Evolutionary conservation across 2,329 filamentous ascomycete species (phyloP), one percentile per base, ranked within the genome.

Genomic region (Sphaceloma murrayae): DNA sequence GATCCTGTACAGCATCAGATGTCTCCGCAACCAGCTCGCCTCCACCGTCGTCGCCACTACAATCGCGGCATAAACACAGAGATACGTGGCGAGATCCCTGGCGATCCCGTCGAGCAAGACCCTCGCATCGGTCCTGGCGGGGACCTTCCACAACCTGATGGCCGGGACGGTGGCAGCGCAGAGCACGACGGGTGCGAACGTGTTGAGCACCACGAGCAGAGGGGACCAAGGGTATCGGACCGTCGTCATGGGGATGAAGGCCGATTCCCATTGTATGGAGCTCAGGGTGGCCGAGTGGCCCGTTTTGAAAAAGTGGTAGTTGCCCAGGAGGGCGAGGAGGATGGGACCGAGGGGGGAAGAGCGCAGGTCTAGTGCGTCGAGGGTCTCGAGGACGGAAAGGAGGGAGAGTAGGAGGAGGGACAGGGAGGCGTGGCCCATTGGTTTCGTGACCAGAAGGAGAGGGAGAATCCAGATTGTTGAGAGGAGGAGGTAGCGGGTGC

Each of bases 291-390:
- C 89, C 64, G 96, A 89, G 63, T 98, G 91, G 49, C 91, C 91
- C 0, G 91, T 98, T 60, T 94, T 95, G 77, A 98, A 98, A 69
- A 80, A 98, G 68, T 95, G 81, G 64, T 89, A 94, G 56, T 83
- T 86, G 48, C 88, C 91, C 1, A 98, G 76, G n/a, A 96, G 67
- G 8, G 80, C 89, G 18, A 96, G 75, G 50, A 93, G 73, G 29
- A 91, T 69, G 14, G 91, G 88, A 0, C 87, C 89, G 54, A 96
- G 82, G 5, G 86, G 72, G 33, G 78, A 79, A 38, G 75, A 69
- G 11, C 80, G 77, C 1, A 78, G 63, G 24, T 66, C 66, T 53
- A 78, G 78, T 2, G 74, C 75, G 58, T 78, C 75, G 44, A 80
- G 63, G 43, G 80, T 75, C 53, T 80, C 77, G 38, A 78, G 67